Percentiles rank a stretch among this genome's conserved stretches.
Conservation (phyloP, 1,139 yeast genomes). For the Schwanniomyces etchellsii region DNA sequence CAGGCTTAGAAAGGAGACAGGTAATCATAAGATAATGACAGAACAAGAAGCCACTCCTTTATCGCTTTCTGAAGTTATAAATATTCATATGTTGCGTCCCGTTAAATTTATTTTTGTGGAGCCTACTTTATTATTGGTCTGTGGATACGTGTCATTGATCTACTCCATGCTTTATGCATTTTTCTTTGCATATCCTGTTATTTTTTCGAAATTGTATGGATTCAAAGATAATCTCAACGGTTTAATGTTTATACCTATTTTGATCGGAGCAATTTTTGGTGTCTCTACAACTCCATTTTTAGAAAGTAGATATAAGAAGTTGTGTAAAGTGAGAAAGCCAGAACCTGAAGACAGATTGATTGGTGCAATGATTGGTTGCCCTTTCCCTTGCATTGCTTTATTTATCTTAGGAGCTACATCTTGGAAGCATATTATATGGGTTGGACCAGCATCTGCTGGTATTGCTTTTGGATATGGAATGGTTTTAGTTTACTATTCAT, state of each 20-base stretch:
- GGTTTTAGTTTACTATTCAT: conserved; percentile 82
- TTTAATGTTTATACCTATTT: conserved; percentile 78
- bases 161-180: conserved; percentile 85
- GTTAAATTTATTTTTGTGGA: conserved; percentile 68
- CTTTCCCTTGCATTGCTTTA: conserved; percentile 81
- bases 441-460: conserved; percentile 91
- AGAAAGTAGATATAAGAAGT: conserved; percentile 52
- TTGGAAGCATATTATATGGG: conserved; percentile 77
- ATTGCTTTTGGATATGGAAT: conserved; percentile 87
- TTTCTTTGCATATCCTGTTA: conserved; percentile 85
- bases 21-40: conserved; percentile 78
- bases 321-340: conserved; percentile 55
- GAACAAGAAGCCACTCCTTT: conserved; percentile 83
- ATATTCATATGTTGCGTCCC: conserved; percentile 70
- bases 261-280: conserved; percentile 78
- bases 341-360: conserved; percentile 82
- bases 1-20: conserved; percentile 69
- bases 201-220: conserved; percentile 61
- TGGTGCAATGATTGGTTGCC: conserved; percentile 89
- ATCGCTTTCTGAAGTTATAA: conserved; percentile 56
- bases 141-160: conserved; percentile 80
- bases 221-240: conserved; percentile 69
- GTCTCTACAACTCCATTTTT: conserved; percentile 65
- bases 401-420: conserved; percentile 90
- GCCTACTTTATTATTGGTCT: conserved; percentile 78